phyloP scores from a whole-genome alignment of 202 grass and related monocot species.

The Bolboschoenoplectus hybrid region DNA sequence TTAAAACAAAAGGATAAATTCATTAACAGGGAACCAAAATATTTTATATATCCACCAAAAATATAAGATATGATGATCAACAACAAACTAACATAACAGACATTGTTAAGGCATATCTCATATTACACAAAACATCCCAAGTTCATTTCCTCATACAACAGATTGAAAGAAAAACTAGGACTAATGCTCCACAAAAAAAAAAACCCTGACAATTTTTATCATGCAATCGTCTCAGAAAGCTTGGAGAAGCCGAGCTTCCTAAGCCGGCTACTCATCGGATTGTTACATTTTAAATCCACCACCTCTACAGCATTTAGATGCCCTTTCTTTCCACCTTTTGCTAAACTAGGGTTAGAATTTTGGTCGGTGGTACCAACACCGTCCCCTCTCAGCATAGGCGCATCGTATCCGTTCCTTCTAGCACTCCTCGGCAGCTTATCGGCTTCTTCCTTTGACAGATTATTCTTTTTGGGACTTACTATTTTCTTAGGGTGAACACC shows the following conservation, averaged over 20 bases:
- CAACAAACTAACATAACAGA: neutral
- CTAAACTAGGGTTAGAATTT: conserved; percentile 23
- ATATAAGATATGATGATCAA: neutral
- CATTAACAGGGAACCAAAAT: neutral
- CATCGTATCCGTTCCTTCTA: conserved; percentile 40
- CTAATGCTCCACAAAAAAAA: neutral
- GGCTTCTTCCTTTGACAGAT: conserved; percentile 50
- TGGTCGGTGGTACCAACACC: conserved; percentile 30
- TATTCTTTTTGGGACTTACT: conserved; percentile 45
- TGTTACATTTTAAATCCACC: conserved; percentile 78
- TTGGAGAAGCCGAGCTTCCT: conserved; percentile 97
- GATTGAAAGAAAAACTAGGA: neutral
- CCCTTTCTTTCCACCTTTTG: conserved; percentile 63
- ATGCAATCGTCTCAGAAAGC: conserved; percentile 84
- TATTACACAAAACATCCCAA: neutral
- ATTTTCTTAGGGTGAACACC: conserved; percentile 55
- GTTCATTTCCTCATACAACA: conserved; percentile 20
- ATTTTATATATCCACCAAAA: neutral
- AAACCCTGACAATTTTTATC: conserved; percentile 16
- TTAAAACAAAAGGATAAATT: neutral
- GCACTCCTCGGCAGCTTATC: conserved; percentile 50
- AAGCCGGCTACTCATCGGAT: conserved; percentile 85
- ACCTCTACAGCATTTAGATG: conserved; percentile 60
- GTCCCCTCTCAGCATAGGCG: conserved; percentile 59
- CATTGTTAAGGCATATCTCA: conserved; percentile 4